phyloP scores from a whole-genome alignment of 2,329 filamentous ascomycete species.

The Cryoendolithus antarcticus region DNA sequence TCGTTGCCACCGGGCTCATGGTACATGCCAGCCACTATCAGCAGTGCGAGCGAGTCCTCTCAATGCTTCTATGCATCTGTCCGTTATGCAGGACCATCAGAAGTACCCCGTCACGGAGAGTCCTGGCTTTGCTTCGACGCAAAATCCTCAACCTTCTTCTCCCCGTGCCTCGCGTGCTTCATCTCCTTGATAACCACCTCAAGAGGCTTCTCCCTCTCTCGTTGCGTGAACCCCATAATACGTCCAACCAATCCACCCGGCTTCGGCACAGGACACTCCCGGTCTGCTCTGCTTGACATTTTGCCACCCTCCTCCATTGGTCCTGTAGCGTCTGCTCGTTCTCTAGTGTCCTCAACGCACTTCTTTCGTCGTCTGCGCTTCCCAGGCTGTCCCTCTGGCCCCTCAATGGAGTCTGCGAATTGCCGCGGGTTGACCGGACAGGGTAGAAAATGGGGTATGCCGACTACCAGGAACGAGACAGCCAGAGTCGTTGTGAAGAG shows the following conservation, averaged over 20 bases:
- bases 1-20: too few relatives aligned
- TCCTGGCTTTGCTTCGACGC: too few relatives aligned
- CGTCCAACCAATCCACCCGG: constrained; percentile 67
- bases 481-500: constrained; percentile 89
- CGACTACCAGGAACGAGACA: constrained; percentile 84
- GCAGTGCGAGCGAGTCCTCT: too few relatives aligned
- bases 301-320: background rate
- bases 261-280: constrained; percentile 89
- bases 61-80: too few relatives aligned
- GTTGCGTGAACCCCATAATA: constrained; percentile 54
- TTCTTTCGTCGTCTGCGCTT: constrained; percentile 29
- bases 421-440: constrained; percentile 70
- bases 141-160: background rate
- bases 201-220: constrained; percentile 12
- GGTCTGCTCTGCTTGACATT: constrained; percentile 25
- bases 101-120: too few relatives aligned
- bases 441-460: constrained; percentile 76
- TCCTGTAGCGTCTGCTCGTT: background rate
- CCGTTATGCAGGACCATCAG: too few relatives aligned
- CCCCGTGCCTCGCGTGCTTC: constrained; percentile 6
- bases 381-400: constrained; percentile 15
- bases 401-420: constrained; percentile 51
- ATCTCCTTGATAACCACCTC: constrained; percentile 18
- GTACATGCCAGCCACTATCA: too few relatives aligned
- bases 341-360: constrained; percentile 9